Evolutionary conservation across 805 yeast genomes (phyloP).

Genomic region (Lipomyces chichibuensis): DNA sequence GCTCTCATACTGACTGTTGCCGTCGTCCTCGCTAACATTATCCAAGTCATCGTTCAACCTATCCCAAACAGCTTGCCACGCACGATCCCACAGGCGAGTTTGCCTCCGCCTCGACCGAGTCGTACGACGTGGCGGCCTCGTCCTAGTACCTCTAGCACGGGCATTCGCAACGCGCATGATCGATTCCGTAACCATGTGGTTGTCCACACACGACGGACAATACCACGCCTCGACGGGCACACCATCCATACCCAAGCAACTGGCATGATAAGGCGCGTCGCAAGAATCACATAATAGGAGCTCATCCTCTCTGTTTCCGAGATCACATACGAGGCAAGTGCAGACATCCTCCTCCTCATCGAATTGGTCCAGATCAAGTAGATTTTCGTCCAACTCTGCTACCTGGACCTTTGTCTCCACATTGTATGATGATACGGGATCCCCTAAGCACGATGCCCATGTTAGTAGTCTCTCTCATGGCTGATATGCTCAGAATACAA

Average conservation of each 20-base stretch:
- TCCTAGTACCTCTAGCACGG: not conserved
- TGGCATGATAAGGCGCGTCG: slow-evolving; percentile 42
- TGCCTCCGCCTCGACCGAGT: slow-evolving; percentile 7
- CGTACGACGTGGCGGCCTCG: slow-evolving; percentile 18
- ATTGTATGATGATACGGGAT: slow-evolving; percentile 15
- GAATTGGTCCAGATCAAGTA: slow-evolving; percentile 5
- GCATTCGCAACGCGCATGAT: slow-evolving; percentile 26
- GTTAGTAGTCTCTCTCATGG: not conserved
- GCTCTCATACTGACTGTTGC: slow-evolving; percentile 10
- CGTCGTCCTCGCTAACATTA: slow-evolving; percentile 7
- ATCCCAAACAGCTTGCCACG: slow-evolving; percentile 35
- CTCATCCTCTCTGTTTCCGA: slow-evolving; percentile 40
- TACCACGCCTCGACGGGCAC: slow-evolving; percentile 42
- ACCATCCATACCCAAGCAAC: slow-evolving; percentile 41
- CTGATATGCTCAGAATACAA: slow-evolving; percentile 27
- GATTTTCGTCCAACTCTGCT: slow-evolving; percentile 19
- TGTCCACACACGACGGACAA: slow-evolving; percentile 43
- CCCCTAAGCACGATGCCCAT: slow-evolving; percentile 14
- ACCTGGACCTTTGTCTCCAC: slow-evolving; percentile 32
- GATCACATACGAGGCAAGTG: slow-evolving; percentile 39
- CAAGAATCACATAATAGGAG: slow-evolving; percentile 42
- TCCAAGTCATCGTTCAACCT: slow-evolving; percentile 29
- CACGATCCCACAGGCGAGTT: slow-evolving; percentile 29
- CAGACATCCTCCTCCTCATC: slow-evolving; percentile 32
- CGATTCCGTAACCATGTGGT: slow-evolving; percentile 29